These are phyloP conservation scores for Podosphaera fusca DNA, from an alignment of 2,329 filamentous ascomycete species.

Conservation along the genomic window DNA sequence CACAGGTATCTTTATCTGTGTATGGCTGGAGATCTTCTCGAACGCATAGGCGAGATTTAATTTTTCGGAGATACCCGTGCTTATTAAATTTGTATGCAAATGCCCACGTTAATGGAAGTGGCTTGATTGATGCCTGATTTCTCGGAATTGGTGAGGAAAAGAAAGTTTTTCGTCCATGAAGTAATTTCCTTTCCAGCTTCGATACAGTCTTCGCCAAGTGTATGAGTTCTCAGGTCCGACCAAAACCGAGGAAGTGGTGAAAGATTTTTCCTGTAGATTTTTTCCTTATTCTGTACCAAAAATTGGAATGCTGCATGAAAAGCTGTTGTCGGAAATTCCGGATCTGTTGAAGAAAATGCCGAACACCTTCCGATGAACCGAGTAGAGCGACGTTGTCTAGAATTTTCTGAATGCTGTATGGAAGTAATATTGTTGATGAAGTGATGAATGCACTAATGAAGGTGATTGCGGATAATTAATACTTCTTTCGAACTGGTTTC, in stretches of 20 bases:
- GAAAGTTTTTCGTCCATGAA: background rate
- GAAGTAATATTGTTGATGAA: background rate
- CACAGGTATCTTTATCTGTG: background rate
- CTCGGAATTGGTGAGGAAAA: background rate
- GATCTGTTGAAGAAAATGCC: background rate
- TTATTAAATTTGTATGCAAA: background rate
- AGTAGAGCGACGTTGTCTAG: background rate
- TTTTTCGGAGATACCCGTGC: background rate
- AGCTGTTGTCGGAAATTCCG: background rate
- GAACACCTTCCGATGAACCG: background rate
- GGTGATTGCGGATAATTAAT: background rate
- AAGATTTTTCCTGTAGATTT: background rate
- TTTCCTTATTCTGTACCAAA: background rate
- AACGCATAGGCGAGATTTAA: background rate
- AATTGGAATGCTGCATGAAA: background rate
- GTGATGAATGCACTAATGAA: background rate
- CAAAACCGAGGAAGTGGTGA: background rate
- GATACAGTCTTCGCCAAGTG: too few species aligned
- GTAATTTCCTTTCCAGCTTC: background rate
- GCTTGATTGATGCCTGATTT: background rate
- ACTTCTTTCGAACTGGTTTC: background rate
- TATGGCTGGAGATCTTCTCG: background rate
- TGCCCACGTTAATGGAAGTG: background rate
- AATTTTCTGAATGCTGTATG: background rate
- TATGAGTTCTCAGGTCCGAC: background rate